These are phyloP conservation scores for Tritrichomonas musculus DNA, from an alignment of 208 protist genomes.

Conservation along the genomic window DNA sequence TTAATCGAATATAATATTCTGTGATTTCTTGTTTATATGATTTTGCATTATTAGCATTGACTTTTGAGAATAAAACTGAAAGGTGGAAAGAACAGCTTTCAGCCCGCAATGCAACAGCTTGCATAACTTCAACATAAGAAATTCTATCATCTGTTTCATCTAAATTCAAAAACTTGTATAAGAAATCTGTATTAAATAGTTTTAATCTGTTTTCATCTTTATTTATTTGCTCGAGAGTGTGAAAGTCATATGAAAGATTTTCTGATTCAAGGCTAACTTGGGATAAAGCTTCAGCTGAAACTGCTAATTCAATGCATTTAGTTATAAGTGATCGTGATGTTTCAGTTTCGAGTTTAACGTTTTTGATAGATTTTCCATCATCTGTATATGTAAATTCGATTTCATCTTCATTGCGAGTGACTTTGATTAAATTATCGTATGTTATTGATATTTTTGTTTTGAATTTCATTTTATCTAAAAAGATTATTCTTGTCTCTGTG, in stretches of 20 bases:
- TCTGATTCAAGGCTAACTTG: background rate
- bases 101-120: background rate
- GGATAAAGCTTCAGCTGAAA: background rate
- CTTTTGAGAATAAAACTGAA: background rate
- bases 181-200: background rate
- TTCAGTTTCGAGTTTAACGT: background rate
- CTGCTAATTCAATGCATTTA: background rate
- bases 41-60: background rate
- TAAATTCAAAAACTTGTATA: background rate
- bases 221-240: background rate
- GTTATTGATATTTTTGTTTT: background rate
- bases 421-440: background rate
- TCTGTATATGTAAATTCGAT: background rate
- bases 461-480: background rate
- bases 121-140: background rate
- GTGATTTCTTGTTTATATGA: background rate
- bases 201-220: background rate
- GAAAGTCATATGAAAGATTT: background rate
- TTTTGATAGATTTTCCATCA: background rate
- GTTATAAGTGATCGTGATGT: background rate
- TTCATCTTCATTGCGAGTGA: background rate
- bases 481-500: background rate
- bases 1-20: background rate
- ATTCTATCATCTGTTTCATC: background rate
- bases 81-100: conserved; percentile 14